These are phyloP conservation scores for Dictyostelium purpureum DNA, from an alignment of 78 protist species.

Conservation along the genomic window DNA sequence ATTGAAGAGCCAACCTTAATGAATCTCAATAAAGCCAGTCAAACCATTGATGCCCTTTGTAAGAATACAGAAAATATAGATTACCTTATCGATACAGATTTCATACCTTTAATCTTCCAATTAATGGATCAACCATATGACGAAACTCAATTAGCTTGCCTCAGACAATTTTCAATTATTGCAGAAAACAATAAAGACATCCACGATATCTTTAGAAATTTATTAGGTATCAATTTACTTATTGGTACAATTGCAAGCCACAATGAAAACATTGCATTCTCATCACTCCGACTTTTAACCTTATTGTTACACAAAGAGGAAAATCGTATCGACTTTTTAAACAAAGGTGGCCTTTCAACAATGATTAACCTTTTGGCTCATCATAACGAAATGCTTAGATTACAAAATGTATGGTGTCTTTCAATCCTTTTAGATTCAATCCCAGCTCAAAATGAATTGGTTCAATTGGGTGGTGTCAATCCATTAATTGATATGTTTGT, in stretches of 20 bases:
- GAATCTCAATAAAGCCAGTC: slow-evolving; percentile 15
- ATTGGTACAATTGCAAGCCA: not conserved
- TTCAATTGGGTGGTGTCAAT: slow-evolving; percentile 48
- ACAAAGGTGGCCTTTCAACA: slow-evolving; percentile 43
- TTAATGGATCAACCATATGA: slow-evolving; percentile 23
- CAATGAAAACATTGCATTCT: slow-evolving; percentile 37
- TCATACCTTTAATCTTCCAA: slow-evolving; percentile 39
- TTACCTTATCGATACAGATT: not conserved
- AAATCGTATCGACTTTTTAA: not conserved
- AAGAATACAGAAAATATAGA: slow-evolving; percentile 33
- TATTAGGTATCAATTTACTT: slow-evolving; percentile 42
- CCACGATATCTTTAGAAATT: not conserved
- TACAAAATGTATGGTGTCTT: slow-evolving; percentile 53
- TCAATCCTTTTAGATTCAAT: slow-evolving; percentile 29
- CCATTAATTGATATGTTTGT: slow-evolving; percentile 66
- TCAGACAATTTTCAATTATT: not conserved
- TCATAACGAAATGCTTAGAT: slow-evolving; percentile 30
- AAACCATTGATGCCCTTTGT: slow-evolving; percentile 36
- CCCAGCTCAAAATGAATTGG: slow-evolving; percentile 30
- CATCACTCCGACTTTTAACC: not conserved
- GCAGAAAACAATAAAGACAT: slow-evolving; percentile 1
- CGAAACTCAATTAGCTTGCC: not conserved
- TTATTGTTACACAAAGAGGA: not conserved
- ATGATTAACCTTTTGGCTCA: not conserved
- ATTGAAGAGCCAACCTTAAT: not conserved